phyloP scores from a whole-genome alignment of 176 grass and related monocot genomes.

The Phoenix dactylifera region DNA sequence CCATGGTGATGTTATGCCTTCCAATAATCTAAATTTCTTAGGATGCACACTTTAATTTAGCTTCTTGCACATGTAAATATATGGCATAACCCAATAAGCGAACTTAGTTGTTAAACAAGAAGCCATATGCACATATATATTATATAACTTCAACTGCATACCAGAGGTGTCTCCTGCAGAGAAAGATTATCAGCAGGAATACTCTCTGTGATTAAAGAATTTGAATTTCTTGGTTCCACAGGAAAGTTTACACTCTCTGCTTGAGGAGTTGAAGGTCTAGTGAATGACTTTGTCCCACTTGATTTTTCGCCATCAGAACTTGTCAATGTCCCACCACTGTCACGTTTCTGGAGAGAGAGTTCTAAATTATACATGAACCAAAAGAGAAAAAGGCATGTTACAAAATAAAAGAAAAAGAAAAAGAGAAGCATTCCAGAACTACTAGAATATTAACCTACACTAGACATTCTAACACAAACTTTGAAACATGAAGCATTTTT shows the following conservation, averaged over 20 bases:
- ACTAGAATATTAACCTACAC: too few relatives aligned
- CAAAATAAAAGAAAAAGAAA: neutral
- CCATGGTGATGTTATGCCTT: too few relatives aligned
- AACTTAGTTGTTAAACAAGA: too few relatives aligned
- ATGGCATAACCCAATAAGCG: too few relatives aligned
- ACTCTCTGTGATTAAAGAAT: constrained; percentile 58
- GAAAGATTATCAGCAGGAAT: constrained; percentile 44
- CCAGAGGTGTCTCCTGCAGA: constrained; percentile 49
- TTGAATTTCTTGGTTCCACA: constrained; percentile 61
- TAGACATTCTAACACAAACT: too few relatives aligned
- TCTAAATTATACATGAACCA: neutral
- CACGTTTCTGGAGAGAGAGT: constrained; percentile 42
- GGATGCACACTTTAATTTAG: too few relatives aligned
- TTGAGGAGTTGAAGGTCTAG: constrained; percentile 72
- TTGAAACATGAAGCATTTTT: too few relatives aligned
- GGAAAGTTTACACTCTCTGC: constrained; percentile 70
- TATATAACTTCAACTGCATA: constrained; percentile 17
- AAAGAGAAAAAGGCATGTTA: constrained; percentile 2
- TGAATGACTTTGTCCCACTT: constrained; percentile 47
- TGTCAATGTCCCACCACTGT: constrained; percentile 38
- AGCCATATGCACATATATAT: too few relatives aligned
- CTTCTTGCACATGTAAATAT: too few relatives aligned
- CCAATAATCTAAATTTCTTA: too few relatives aligned
- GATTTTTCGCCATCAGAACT: constrained; percentile 67
- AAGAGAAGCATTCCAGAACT: too few relatives aligned